A percentile compares a stretch with the other conserved stretches of the same genome.
These are phyloP conservation scores for Rutstroemia sp. DNA, from an alignment of 2,329 filamentous ascomycete species.

Conservation along the genomic window DNA sequence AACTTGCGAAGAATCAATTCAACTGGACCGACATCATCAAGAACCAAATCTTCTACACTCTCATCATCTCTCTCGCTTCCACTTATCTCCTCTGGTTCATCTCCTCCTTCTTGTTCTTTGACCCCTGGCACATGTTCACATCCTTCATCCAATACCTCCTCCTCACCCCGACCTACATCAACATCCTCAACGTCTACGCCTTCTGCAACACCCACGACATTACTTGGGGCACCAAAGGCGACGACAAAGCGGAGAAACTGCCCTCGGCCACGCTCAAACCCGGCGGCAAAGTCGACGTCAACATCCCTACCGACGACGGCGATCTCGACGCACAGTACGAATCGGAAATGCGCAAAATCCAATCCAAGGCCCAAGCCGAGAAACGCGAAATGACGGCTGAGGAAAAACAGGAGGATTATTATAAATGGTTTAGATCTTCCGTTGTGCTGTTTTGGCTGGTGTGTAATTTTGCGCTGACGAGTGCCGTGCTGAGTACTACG, in stretches of 20 bases:
- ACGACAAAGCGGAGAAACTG: slow-evolving; percentile 85
- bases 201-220: slow-evolving; percentile 99
- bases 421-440: slow-evolving; percentile 93
- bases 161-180: slow-evolving; percentile 88
- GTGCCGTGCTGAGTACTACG: slow-evolving; percentile 87
- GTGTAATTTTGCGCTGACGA: slow-evolving; percentile 83
- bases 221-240: slow-evolving; percentile 97
- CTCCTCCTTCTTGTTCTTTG: slow-evolving; percentile 93
- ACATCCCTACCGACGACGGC: slow-evolving; percentile 96
- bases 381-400: slow-evolving; percentile 54
- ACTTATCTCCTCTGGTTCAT: slow-evolving; percentile 92
- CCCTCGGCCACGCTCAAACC: slow-evolving; percentile 78
- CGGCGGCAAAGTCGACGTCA: slow-evolving; percentile 62
- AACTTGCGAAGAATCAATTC: slow-evolving; percentile 69
- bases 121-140: slow-evolving; percentile 99
- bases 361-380: slow-evolving; percentile 83
- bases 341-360: slow-evolving; percentile 89
- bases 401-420: slow-evolving; percentile 96
- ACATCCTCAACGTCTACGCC: slow-evolving; percentile 93
- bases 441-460: slow-evolving; percentile 96
- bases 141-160: slow-evolving; percentile 87
- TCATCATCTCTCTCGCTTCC: slow-evolving; percentile 79
- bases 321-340: slow-evolving; percentile 98
- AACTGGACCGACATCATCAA: slow-evolving; percentile 78
- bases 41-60: slow-evolving; percentile 79